phyloP scores from a whole-genome alignment of 371 early-diverging fungal genomes.

The Rhizomucor pusillus region DNA sequence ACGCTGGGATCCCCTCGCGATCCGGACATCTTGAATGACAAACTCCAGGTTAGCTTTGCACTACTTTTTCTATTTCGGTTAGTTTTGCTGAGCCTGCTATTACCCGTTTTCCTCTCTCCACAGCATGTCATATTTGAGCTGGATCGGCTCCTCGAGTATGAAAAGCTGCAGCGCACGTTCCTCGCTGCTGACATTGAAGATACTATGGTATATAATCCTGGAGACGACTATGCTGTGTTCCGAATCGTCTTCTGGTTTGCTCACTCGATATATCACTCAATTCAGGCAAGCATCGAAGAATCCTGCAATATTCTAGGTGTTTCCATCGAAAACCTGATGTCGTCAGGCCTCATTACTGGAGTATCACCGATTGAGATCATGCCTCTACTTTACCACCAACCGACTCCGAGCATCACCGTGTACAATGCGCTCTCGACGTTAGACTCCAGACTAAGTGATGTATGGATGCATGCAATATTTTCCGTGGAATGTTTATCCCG shows the following conservation, averaged over 20 bases:
- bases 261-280: too few species aligned
- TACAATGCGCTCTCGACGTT: slow-evolving; percentile 14
- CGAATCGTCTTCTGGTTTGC: too few species aligned
- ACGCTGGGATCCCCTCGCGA: slow-evolving; percentile 7
- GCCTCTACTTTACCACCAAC: neutral
- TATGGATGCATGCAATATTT: slow-evolving; percentile 12
- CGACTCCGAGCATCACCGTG: slow-evolving; percentile 12
- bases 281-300: slow-evolving; percentile 19
- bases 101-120: neutral
- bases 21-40: slow-evolving; percentile 4
- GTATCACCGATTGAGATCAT: neutral
- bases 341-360: slow-evolving; percentile 9
- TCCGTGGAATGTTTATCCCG: slow-evolving; percentile 4
- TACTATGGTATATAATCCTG: slow-evolving; percentile 13
- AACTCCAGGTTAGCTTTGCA: slow-evolving; percentile 6
- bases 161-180: slow-evolving; percentile 11
- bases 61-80: neutral
- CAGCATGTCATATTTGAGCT: slow-evolving; percentile 22
- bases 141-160: slow-evolving; percentile 19
- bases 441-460: slow-evolving; percentile 21
- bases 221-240: too few species aligned
- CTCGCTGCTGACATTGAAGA: slow-evolving; percentile 24
- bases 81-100: neutral
- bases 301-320: slow-evolving; percentile 18
- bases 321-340: slow-evolving; percentile 14